Percentiles rank a stretch among this genome's conserved stretches.
Evolutionary conservation across 2,329 filamentous ascomycete genomes (phyloP).

Genomic region (Colletotrichum australisinense): DNA sequence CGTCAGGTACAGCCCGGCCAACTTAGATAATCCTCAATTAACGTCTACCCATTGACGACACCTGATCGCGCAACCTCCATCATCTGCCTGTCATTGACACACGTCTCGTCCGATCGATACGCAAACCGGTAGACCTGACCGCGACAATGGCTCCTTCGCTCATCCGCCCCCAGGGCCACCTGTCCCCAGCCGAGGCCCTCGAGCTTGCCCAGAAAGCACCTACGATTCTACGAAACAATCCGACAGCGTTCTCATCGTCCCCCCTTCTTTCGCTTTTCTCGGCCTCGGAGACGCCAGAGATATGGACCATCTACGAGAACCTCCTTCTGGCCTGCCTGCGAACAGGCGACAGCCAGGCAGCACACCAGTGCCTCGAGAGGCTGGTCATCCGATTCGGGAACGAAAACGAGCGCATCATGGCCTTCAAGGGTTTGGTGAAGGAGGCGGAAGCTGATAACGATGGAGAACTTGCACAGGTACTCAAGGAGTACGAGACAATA

Average conservation of each 20-base stretch:
- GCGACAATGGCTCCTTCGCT: constrained; percentile 62
- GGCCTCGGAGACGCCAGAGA: constrained; percentile 77
- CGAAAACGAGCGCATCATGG: constrained; percentile 88
- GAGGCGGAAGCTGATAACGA: constrained; percentile 81
- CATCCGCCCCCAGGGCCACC: constrained; percentile 66
- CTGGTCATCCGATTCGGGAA: constrained; percentile 84
- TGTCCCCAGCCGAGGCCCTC: constrained; percentile 66
- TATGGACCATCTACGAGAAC: constrained; percentile 90
- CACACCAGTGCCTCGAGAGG: constrained; percentile 78
- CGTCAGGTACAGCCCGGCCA: background rate
- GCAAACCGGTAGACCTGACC: background rate
- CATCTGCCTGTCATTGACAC: background rate
- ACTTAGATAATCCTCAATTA: background rate
- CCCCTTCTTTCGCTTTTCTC: constrained; percentile 65
- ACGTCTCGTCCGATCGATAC: background rate
- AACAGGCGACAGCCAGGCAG: constrained; percentile 84
- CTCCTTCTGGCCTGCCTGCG: constrained; percentile 86
- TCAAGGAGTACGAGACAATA: constrained; percentile 82
- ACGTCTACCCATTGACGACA: background rate
- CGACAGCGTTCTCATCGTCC: constrained; percentile 66
- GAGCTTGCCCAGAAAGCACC: constrained; percentile 72
- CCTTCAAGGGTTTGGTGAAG: constrained; percentile 82
- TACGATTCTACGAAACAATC: constrained; percentile 63
- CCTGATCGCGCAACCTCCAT: background rate
- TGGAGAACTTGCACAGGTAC: constrained; percentile 73